These are phyloP conservation scores for Tripterygium wilfordii DNA, from an alignment of 177 flowering plant species.

Conservation along the genomic window DNA sequence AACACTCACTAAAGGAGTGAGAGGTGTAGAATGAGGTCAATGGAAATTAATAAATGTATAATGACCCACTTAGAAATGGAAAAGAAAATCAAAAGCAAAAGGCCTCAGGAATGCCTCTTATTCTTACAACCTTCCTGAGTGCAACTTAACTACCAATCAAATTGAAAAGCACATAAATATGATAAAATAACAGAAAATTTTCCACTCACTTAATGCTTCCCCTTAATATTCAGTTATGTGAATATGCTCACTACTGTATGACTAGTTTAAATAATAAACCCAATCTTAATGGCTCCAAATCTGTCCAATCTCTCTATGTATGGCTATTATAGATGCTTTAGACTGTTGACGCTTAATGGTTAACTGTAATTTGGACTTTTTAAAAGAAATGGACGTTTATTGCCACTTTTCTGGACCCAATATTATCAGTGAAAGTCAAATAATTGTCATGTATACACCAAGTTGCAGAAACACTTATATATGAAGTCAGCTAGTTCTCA, in stretches of 20 bases:
- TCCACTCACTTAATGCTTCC: conserved; percentile 26
- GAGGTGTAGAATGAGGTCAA: conserved; percentile 24
- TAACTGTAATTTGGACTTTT: no score
- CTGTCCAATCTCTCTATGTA: no score
- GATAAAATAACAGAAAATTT: no score
- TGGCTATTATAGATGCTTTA: no score
- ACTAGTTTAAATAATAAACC: conserved; percentile 11
- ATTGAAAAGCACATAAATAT: conserved; percentile 26
- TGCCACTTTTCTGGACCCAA: no score
- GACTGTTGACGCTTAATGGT: conserved; percentile 1
- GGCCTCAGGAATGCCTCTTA: conserved; percentile 11
- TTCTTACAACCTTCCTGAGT: conserved; percentile 16
- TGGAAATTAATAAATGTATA: conserved; percentile 17
- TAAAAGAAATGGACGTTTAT: no score
- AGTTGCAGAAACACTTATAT: no score
- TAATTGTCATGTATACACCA: no score
- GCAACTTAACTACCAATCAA: conserved; percentile 36
- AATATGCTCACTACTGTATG: conserved; percentile 19
- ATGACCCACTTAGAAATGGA: conserved; percentile 24
- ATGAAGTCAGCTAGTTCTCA: no score
- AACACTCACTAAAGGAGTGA: conserved; percentile 8
- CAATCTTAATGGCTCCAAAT: conserved; percentile 14
- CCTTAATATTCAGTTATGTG: conserved; percentile 16
- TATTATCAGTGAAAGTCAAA: no score
- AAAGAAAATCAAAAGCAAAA: conserved; percentile 11